These are phyloP conservation scores for Exsudoporus frostii DNA, from an alignment of 768 basidiomycete genomes.

Conservation along the genomic window DNA sequence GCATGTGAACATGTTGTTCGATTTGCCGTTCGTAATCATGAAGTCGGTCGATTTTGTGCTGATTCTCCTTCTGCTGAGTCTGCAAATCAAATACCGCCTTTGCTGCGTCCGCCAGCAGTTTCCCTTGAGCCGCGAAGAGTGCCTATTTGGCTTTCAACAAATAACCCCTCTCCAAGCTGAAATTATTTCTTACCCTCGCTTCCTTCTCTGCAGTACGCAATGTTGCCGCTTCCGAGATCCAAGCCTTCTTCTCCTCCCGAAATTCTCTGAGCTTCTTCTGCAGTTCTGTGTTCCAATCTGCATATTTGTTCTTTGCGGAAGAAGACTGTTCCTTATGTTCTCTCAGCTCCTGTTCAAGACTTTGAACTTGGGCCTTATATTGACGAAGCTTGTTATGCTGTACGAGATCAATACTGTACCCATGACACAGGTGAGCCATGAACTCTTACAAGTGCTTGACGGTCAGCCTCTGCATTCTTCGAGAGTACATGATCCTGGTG, in stretches of 20 bases:
- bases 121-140: conserved; percentile 64
- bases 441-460: conserved; percentile 69
- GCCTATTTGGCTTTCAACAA: conserved; percentile 39
- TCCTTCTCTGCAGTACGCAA: conserved; percentile 73
- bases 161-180: neutral
- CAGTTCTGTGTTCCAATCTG: conserved; percentile 81
- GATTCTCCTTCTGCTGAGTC: conserved; percentile 72
- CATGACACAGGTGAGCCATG: neutral
- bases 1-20: conserved; percentile 72
- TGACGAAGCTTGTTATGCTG: conserved; percentile 83
- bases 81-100: conserved; percentile 67
- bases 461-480: conserved; percentile 73
- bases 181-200: conserved; percentile 44
- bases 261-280: conserved; percentile 72
- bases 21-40: conserved; percentile 87
- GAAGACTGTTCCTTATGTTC: conserved; percentile 73
- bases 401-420: conserved; percentile 5
- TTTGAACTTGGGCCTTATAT: conserved; percentile 64
- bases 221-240: conserved; percentile 65
- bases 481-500: conserved; percentile 72
- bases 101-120: conserved; percentile 65
- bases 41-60: conserved; percentile 78
- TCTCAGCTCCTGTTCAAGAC: conserved; percentile 64
- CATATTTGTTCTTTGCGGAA: conserved; percentile 71
- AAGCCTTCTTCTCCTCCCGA: conserved; percentile 75